phyloP scores from a whole-genome alignment of 2,329 filamentous ascomycete species.

The Phaeomoniella chlamydospora region DNA sequence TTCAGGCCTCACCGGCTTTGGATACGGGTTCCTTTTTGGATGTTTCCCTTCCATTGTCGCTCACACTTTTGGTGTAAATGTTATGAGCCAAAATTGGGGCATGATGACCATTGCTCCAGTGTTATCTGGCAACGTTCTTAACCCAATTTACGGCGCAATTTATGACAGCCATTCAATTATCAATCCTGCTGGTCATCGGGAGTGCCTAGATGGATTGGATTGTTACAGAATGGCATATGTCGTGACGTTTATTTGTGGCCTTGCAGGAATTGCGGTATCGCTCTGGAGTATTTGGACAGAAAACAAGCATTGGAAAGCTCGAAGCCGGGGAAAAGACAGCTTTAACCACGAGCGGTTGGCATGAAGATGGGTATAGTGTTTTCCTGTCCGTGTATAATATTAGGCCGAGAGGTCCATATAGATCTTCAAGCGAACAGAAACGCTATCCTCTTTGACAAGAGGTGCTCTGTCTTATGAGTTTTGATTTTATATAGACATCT shows the following conservation, averaged over 20 bases:
- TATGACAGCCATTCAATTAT: constrained; percentile 69
- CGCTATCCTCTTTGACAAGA: too few relatives aligned
- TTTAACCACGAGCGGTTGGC: not conserved
- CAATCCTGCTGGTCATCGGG: constrained; percentile 52
- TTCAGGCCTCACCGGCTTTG: constrained; percentile 71
- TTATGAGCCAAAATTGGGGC: constrained; percentile 90
- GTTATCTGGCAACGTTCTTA: constrained; percentile 80
- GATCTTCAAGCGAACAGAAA: too few relatives aligned
- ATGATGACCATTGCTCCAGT: constrained; percentile 85
- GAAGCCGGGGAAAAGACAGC: not conserved
- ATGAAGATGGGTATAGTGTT: too few relatives aligned
- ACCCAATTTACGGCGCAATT: constrained; percentile 72
- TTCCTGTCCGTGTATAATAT: too few relatives aligned
- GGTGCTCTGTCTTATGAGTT: too few relatives aligned
- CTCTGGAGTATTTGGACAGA: constrained; percentile 48
- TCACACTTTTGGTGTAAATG: constrained; percentile 80
- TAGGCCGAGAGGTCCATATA: too few relatives aligned
- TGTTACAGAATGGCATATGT: constrained; percentile 76
- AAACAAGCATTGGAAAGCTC: not conserved
- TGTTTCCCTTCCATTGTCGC: constrained; percentile 83
- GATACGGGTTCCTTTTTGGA: constrained; percentile 86
- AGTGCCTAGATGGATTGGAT: constrained; percentile 60
- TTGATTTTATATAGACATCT: too few relatives aligned
- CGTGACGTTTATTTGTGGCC: constrained; percentile 59
- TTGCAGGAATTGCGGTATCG: constrained; percentile 53